Base-by-base conservation (phyloP, 2,329 filamentous ascomycete genomes). In the Alternaria incomplexa region DNA sequence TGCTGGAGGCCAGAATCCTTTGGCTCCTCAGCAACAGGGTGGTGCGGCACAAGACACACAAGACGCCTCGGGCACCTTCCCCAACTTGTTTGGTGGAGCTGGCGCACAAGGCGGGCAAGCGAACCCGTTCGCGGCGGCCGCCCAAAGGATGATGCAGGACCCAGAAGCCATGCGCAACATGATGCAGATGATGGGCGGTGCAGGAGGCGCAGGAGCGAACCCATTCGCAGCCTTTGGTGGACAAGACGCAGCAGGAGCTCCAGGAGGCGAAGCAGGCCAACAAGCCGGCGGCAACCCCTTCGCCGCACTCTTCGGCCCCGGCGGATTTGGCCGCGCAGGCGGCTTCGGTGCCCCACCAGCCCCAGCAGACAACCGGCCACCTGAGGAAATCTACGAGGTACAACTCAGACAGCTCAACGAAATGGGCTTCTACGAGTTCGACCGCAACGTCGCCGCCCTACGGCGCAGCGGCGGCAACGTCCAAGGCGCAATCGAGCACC, bases 371-470 rank as follows among this genome's bases (percentile, higher is more conserved):
- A 97, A 86, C 74, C 87, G 95, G 65, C 94, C 96, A 5, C 95
- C 96, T 0, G 96, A 99, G 84, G 96, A 98, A 81, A 86, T 93
- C 62, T 99, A 97, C 73, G 93, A 92, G 4, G 90, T 92, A 30
- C 95, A 99, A 81, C 84, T 99, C 53, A 86, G 93, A 63, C 93
- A 98, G 82, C 83, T 99, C 66, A 99, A 99, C 79, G 96, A 98
- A 69, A 99, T 99, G 96, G 96, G 96, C 4, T 99, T 99, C 82
- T 97, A 89, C 78, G 94, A 99, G 77, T 99, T 98, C 76, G 95
- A 99, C 56, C 85, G 92, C 71, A 99, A 99, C 72, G 89, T 99
- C 30, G 89, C 91, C 59, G 96, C 96, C 6, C 83, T 99, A 74
- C 87, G 95, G 79, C 88, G 95, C 73, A 93, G 92, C 63, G 96